These are phyloP conservation scores for Haplographium delicatum DNA, from an alignment of 495 filamentous ascomycete species.

Conservation along the genomic window DNA sequence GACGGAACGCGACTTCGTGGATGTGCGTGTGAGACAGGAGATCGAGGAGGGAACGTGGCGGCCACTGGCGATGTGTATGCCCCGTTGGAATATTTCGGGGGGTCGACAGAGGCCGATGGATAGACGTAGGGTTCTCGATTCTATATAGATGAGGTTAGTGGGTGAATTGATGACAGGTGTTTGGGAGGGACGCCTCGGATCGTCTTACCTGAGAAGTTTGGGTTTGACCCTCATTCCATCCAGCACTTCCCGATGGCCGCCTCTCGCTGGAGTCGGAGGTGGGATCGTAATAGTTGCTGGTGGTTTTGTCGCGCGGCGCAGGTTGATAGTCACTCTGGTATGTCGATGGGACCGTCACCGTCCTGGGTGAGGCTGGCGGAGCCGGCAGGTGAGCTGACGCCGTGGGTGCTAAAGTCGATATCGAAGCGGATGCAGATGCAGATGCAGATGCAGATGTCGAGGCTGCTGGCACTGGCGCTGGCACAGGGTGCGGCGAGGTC, in stretches of 20 bases:
- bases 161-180: constrained; percentile 34
- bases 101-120: constrained; percentile 34
- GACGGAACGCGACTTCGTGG: constrained; percentile 47
- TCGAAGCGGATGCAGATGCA: too few species aligned
- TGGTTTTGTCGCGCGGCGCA: constrained; percentile 37
- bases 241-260: constrained; percentile 37
- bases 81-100: constrained; percentile 53
- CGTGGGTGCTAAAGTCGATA: too few species aligned
- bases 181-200: constrained; percentile 37
- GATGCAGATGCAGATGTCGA: too few species aligned
- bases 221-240: constrained; percentile 31
- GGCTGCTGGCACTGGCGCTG: constrained; percentile 16
- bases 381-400: constrained; percentile 21
- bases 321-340: constrained; percentile 21
- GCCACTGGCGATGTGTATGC: constrained; percentile 53
- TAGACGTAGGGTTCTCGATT: constrained; percentile 45
- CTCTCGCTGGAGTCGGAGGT: constrained; percentile 46
- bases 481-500: constrained; percentile 17
- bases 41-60: constrained; percentile 48
- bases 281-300: constrained; percentile 52
- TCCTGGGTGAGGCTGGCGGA: constrained; percentile 18
- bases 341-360: constrained; percentile 7
- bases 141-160: constrained; percentile 36
- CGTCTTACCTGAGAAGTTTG: constrained; percentile 36
- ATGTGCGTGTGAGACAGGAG: constrained; percentile 49